Evolutionary conservation across 208 protist genomes (phyloP).

Genomic region (Wallacemonas collosoma): DNA sequence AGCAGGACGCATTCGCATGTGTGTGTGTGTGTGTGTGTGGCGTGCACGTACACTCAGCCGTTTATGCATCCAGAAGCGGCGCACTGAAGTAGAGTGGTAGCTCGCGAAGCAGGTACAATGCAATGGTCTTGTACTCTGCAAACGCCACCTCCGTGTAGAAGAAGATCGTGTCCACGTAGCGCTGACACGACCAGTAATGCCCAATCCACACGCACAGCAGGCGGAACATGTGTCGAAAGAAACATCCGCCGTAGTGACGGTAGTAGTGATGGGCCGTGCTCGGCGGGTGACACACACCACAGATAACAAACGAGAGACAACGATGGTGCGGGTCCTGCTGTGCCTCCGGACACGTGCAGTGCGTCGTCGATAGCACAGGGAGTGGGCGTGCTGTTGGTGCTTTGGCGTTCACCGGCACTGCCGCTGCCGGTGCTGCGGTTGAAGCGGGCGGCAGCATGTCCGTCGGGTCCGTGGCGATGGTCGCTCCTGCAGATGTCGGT

Average conservation of each 20-base stretch:
- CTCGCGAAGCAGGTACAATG: conserved; percentile 62
- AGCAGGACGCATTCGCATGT: background rate
- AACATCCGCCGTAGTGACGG: conserved; percentile 63
- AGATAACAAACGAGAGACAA: conserved; percentile 32
- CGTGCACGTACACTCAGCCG: background rate
- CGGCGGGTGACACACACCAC: conserved; percentile 59
- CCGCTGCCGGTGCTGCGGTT: background rate
- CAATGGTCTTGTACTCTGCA: conserved; percentile 70
- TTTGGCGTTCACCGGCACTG: background rate
- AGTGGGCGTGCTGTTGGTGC: background rate
- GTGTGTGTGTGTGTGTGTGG: background rate
- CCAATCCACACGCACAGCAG: conserved; percentile 82
- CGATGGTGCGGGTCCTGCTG: conserved; percentile 17
- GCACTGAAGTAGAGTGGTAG: conserved; percentile 74
- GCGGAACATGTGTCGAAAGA: conserved; percentile 84
- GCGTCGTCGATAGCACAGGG: background rate
- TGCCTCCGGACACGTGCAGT: conserved; percentile 6
- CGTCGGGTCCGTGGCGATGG: background rate
- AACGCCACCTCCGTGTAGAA: conserved; percentile 83
- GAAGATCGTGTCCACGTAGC: conserved; percentile 81
- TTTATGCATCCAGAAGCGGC: conserved; percentile 8
- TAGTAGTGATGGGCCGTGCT: conserved; percentile 59
- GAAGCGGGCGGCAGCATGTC: background rate
- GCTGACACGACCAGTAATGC: conserved; percentile 80
- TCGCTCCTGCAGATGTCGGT: background rate